Evolutionary conservation across 148 eudicot genomes (phyloP).

Genomic region (Camellia sinensis): DNA sequence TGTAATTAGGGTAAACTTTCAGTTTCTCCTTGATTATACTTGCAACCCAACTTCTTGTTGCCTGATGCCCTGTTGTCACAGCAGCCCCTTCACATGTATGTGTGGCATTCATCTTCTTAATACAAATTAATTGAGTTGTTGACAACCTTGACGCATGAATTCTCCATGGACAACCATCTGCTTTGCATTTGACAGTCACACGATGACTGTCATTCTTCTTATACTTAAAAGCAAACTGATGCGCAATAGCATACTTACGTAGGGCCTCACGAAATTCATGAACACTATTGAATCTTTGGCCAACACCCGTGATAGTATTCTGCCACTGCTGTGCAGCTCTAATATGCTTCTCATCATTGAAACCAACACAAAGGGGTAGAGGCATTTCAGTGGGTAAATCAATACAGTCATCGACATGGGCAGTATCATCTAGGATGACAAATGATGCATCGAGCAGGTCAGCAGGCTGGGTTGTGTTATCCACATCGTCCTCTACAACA

Average conservation of each 20-base stretch:
- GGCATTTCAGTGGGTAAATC: conserved; percentile 40
- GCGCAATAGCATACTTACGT: conserved; percentile 82
- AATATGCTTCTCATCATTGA: conserved; percentile 61
- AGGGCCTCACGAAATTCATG: conserved; percentile 83
- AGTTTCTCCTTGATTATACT: conserved; percentile 86
- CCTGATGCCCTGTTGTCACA: conserved; percentile 66
- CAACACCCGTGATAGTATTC: conserved; percentile 83
- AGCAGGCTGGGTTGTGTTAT: conserved; percentile 49
- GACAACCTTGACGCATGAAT: conserved; percentile 93
- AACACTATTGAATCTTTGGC: conserved; percentile 88
- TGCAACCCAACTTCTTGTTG: conserved; percentile 96
- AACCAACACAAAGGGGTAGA: conserved; percentile 28
- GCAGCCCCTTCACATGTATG: conserved; percentile 89
- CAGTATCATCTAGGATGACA: conserved; percentile 45
- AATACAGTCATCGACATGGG: conserved; percentile 38
- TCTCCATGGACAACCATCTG: conserved; percentile 95
- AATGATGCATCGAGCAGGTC: conserved; percentile 59
- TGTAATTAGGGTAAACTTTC: conserved; percentile 71
- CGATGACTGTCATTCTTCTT: conserved; percentile 96
- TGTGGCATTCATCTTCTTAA: conserved; percentile 79
- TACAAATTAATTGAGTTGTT: conserved; percentile 83
- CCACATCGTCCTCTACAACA: conserved; percentile 41
- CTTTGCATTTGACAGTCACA: conserved; percentile 95
- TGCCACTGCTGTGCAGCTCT: conserved; percentile 89
- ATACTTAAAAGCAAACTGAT: conserved; percentile 83